Evolutionary conservation across 2,329 filamentous ascomycete genomes (phyloP).

Genomic region (Alternaria sp.): DNA sequence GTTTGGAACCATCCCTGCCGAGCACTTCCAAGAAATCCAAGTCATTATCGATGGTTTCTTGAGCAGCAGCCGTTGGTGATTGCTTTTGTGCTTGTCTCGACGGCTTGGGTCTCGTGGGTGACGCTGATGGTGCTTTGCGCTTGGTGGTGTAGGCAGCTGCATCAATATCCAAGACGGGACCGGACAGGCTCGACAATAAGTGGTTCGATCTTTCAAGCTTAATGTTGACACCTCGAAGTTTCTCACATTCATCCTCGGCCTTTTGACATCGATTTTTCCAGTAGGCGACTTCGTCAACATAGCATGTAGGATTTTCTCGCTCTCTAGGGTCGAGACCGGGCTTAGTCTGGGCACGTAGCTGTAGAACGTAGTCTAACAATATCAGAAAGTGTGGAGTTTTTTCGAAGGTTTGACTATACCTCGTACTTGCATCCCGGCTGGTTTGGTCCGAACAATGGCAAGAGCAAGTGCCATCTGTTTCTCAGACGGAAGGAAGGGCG

Average conservation of each 20-base stretch:
- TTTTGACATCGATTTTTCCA: constrained; percentile 46
- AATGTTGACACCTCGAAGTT: constrained; percentile 32
- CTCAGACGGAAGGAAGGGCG: constrained; percentile 24
- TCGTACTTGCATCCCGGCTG: constrained; percentile 42
- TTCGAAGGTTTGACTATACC: constrained; percentile 25
- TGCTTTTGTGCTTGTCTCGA: constrained; percentile 18
- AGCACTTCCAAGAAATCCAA: constrained; percentile 38
- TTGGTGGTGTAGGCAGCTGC: constrained; percentile 19
- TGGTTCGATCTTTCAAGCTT: constrained; percentile 44
- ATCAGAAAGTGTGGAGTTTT: constrained; percentile 7
- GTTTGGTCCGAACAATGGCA: constrained; percentile 52
- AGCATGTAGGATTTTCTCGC: constrained; percentile 35
- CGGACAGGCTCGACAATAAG: constrained; percentile 17
- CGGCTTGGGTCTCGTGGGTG: constrained; percentile 28
- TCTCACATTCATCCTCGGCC: constrained; percentile 33
- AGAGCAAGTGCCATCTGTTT: constrained; percentile 48
- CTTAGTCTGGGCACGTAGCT: constrained; percentile 49
- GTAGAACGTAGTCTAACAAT: constrained; percentile 40
- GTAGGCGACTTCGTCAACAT: constrained; percentile 53
- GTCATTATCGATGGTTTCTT: constrained; percentile 39
- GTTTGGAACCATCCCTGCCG: constrained; percentile 20
- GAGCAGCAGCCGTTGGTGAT: constrained; percentile 17
- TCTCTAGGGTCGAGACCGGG: constrained; percentile 29
- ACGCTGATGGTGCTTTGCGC: constrained; percentile 27
- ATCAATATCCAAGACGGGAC: neutral